These are phyloP conservation scores for Lobosporangium transversale DNA, from an alignment of 192 early-diverging fungal species.

Conservation along the genomic window DNA sequence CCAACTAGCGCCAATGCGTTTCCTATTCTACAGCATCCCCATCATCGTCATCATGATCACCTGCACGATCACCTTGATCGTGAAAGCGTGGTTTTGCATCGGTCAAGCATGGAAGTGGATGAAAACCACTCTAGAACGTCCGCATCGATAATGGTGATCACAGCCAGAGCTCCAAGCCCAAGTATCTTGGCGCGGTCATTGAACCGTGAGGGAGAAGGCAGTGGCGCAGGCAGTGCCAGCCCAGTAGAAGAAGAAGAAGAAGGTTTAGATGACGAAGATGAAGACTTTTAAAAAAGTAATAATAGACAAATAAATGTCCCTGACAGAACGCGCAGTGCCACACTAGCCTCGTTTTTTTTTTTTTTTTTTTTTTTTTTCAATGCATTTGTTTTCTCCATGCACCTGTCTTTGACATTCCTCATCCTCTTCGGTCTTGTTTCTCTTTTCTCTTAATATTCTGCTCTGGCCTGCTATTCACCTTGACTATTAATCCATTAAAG, in stretches of 20 bases:
- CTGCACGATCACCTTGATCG: slow-evolving; percentile 4
- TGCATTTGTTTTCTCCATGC: background rate
- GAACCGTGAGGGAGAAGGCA: slow-evolving; percentile 22
- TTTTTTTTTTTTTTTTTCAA: background rate
- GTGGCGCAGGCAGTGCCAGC: slow-evolving; percentile 29
- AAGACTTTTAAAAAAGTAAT: slow-evolving; percentile 12
- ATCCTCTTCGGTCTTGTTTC: background rate
- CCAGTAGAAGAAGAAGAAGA: slow-evolving; percentile 23
- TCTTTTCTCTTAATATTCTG: background rate
- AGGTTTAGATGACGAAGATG: slow-evolving; percentile 2
- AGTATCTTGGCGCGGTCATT: slow-evolving; percentile 16
- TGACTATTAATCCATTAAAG: background rate
- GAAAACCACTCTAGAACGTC: background rate
- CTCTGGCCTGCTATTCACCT: background rate
- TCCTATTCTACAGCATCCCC: slow-evolving; percentile 22
- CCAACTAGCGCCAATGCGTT: too few relatives aligned
- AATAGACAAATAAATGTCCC: background rate
- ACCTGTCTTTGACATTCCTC: background rate
- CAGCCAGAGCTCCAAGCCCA: slow-evolving; percentile 17
- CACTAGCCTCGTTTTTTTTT: background rate
- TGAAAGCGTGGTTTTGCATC: background rate
- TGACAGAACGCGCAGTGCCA: background rate
- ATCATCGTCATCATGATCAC: slow-evolving; percentile 11
- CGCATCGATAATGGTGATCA: background rate
- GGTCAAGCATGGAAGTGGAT: slow-evolving; percentile 24